Conservation (phyloP, 805 yeast genomes). For the Candida fluviatilis region DNA sequence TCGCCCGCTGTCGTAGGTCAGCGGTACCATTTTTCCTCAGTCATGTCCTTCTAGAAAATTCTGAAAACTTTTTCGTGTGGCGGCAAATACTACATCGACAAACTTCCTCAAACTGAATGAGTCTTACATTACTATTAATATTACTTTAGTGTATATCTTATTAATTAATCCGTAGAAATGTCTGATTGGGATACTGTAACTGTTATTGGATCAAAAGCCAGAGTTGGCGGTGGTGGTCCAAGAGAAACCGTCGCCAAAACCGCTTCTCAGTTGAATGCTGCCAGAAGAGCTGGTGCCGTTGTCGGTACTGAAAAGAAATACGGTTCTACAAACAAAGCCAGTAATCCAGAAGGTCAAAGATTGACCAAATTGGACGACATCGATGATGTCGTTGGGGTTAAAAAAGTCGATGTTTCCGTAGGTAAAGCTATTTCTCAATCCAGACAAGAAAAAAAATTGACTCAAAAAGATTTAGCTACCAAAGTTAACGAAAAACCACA, state of each 20-base stretch:
- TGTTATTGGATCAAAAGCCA: constrained; percentile 82
- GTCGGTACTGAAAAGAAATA: constrained; percentile 92
- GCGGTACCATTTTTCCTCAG: no score
- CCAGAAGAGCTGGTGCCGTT: constrained; percentile 88
- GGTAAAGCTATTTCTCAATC: constrained; percentile 85
- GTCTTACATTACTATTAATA: no score
- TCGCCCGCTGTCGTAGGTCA: no score
- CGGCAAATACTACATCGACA: no score
- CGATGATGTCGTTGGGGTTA: constrained; percentile 89
- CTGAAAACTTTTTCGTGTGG: no score
- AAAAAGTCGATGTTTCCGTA: constrained; percentile 77
- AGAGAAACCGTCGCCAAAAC: constrained; percentile 79
- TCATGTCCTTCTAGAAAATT: no score
- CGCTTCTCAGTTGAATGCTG: constrained; percentile 78
- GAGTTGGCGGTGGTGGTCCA: constrained; percentile 87
- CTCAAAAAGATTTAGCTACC: constrained; percentile 96
- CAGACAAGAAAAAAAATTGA: constrained; percentile 80
- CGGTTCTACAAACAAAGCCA: constrained; percentile 52
- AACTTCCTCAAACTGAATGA: no score
- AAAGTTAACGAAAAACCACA: constrained; percentile 94
- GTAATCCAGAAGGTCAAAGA: constrained; percentile 90
- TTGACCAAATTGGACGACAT: constrained; percentile 89
- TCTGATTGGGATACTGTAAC: constrained; percentile 93
- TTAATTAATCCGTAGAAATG: no score
- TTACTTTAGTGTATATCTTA: no score